A percentile compares a stretch with the other conserved stretches of the same genome.
Evolutionary conservation across 306 rosid species (phyloP).

Genomic region (Ammopiptanthus mongolicus): DNA sequence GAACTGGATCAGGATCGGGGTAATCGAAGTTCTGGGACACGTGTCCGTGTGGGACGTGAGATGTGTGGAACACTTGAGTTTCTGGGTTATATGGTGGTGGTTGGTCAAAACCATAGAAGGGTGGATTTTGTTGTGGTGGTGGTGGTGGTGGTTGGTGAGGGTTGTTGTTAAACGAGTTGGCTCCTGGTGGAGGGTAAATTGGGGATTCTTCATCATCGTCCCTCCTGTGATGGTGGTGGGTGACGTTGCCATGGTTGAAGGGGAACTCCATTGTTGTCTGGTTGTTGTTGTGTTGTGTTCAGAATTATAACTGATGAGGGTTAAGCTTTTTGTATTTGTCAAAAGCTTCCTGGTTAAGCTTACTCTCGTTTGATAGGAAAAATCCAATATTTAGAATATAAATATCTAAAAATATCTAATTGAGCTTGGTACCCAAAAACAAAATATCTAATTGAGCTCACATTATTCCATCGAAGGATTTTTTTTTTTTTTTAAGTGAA

Average conservation of each 20-base stretch:
- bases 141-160: conserved; percentile 3
- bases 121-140: not conserved
- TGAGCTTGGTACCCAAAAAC: no score
- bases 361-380: no score
- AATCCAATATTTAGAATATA: no score
- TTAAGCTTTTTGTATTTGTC: no score
- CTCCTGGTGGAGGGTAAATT: conserved; percentile 16
- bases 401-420: no score
- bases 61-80: conserved; percentile 32
- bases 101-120: not conserved
- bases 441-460: no score
- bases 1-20: not conserved
- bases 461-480: no score
- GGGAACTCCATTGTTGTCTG: not conserved
- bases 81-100: conserved; percentile 18
- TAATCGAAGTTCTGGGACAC: conserved; percentile 18
- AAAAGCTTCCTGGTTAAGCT: no score
- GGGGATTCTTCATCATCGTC: not conserved
- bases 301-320: no score
- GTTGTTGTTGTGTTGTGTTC: not conserved
- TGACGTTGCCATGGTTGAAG: not conserved
- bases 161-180: not conserved
- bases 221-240: no score
- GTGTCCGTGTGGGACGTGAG: conserved; percentile 21
- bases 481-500: no score